Evolutionary conservation across 2,329 filamentous ascomycete genomes (phyloP), one percentile per base, ranked within the genome.

Genomic region (Neonectria neomacrospora): DNA sequence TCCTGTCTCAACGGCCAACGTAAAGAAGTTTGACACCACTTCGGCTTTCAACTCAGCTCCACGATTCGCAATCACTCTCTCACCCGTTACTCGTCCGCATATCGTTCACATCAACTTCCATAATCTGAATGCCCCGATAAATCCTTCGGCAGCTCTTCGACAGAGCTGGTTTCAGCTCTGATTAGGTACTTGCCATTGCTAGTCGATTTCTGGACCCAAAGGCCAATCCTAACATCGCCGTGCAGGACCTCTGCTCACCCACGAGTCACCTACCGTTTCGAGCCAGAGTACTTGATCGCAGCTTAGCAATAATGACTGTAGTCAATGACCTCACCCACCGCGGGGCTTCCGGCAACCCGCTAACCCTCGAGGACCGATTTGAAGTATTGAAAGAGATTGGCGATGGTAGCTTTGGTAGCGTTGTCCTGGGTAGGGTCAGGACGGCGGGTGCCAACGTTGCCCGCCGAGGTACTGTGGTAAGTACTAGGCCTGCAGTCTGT

Each of bases 371-470:
- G 78, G 96, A 99, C 77, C 90, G 94, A 72, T 99, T 97, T 77
- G 95, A 99, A 80, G 90, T 99, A 58, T 83, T 99, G 77, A 99
- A 98, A 81, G 96, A 99, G 76, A 96, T 99, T 77, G 96, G 96
- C 53, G 96, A 99, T 88, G 96, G 96, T 71, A 98, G 96, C 82
- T 99, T 99, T 78, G 96, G 96, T 63, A 98, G 94, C 76, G 96
- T 99, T 68, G 91, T 92, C 63, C 86, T 99, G 67, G 96, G 95
- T 71, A 89, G 96, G 78, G 94, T 97, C 69, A 90, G 96, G 75
- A 94, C 91, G 71, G 95, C 94, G 67, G 96, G 96, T 76, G 90
- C 94, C 72, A 92, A 89, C 77, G 88, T 97, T 68, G 95, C 95
- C 74, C 91, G 94, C 71, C 88, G 94, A 78, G 95, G 95, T 71